A percentile compares a stretch with the other conserved stretches of the same genome.
Evolutionary conservation across 306 rosid species (phyloP).

Genomic region (Senna siamea): DNA sequence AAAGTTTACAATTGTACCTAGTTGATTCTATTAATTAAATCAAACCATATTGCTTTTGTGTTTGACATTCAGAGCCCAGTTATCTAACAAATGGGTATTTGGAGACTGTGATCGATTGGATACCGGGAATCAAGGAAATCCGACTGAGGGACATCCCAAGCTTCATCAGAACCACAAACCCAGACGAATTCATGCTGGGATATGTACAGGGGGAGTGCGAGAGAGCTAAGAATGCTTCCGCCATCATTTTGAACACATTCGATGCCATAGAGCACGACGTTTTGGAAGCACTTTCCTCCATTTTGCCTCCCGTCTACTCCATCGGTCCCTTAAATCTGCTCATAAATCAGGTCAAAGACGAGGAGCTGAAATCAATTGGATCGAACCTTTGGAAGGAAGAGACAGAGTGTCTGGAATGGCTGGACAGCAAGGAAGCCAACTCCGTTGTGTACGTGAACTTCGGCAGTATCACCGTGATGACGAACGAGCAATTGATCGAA

Average conservation of each 20-base stretch:
- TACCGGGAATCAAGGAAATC: slow-evolving; percentile 60
- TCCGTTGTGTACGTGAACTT: slow-evolving; percentile 74
- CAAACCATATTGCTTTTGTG: too few relatives aligned
- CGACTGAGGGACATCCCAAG: slow-evolving; percentile 57
- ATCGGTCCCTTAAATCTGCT: slow-evolving; percentile 63
- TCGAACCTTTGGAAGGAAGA: slow-evolving; percentile 82
- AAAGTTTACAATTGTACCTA: too few relatives aligned
- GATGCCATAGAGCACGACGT: slow-evolving; percentile 57
- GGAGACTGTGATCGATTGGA: slow-evolving; percentile 60
- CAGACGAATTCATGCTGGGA: slow-evolving; percentile 47
- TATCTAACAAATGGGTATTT: slow-evolving; percentile 57
- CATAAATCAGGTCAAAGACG: slow-evolving; percentile 27
- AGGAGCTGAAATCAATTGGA: slow-evolving; percentile 34
- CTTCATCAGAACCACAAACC: slow-evolving; percentile 64
- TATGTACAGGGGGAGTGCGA: background rate
- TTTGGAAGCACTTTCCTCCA: slow-evolving; percentile 40
- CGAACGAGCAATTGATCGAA: slow-evolving; percentile 53
- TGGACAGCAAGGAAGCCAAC: slow-evolving; percentile 42
- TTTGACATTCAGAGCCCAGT: slow-evolving; percentile 53
- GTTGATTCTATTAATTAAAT: too few relatives aligned
- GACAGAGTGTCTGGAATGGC: slow-evolving; percentile 61
- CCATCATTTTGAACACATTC: slow-evolving; percentile 64
- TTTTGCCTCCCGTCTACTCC: slow-evolving; percentile 55
- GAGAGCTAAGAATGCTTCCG: slow-evolving; percentile 52
- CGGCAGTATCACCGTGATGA: slow-evolving; percentile 72